Conservation (phyloP, 2,329 filamentous ascomycete species). For the Cladosporium sp. region DNA sequence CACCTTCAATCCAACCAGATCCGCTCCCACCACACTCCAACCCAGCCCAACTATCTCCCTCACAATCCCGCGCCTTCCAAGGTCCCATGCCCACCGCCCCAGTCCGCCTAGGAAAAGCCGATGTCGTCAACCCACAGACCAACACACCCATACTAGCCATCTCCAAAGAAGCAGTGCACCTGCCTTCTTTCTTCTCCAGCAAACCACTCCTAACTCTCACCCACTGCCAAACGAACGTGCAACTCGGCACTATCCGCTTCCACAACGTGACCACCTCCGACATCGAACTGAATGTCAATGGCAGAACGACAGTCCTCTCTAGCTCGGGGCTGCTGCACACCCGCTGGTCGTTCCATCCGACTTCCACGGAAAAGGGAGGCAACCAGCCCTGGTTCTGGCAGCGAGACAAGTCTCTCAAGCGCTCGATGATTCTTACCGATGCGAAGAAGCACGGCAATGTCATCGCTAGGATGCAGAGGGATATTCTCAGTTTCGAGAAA, state of each 20-base stretch:
- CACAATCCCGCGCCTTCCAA: slow-evolving; percentile 16
- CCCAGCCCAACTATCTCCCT: slow-evolving; percentile 19
- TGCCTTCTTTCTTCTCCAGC: slow-evolving; percentile 15
- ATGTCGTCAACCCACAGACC: slow-evolving; percentile 16
- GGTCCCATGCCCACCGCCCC: slow-evolving; percentile 16
- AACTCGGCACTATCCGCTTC: slow-evolving; percentile 20
- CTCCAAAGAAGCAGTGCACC: slow-evolving; percentile 16
- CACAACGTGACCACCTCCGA: slow-evolving; percentile 14
- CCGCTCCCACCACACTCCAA: slow-evolving; percentile 21
- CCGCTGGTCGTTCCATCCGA: slow-evolving; percentile 20
- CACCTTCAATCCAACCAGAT: slow-evolving; percentile 16
- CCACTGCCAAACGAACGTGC: slow-evolving; percentile 6
- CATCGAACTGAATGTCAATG: slow-evolving; percentile 19
- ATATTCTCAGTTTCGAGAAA: slow-evolving; percentile 19
- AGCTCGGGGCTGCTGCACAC: slow-evolving; percentile 16
- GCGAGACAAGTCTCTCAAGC: slow-evolving; percentile 15
- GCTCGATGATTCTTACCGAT: slow-evolving; percentile 19
- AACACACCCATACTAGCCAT: slow-evolving; percentile 17
- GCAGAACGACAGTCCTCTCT: slow-evolving; percentile 15
- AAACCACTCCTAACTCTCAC: slow-evolving; percentile 19
- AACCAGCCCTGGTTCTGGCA: slow-evolving; percentile 17
- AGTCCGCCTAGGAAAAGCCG: slow-evolving; percentile 17
- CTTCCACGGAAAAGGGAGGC: slow-evolving; percentile 5
- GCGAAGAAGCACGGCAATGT: slow-evolving; percentile 16
- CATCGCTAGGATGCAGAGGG: slow-evolving; percentile 21